Percentiles rank a stretch among this genome's conserved stretches.
Evolutionary conservation across 768 basidiomycete species (phyloP).

Genomic region (Lactarius sp.): DNA sequence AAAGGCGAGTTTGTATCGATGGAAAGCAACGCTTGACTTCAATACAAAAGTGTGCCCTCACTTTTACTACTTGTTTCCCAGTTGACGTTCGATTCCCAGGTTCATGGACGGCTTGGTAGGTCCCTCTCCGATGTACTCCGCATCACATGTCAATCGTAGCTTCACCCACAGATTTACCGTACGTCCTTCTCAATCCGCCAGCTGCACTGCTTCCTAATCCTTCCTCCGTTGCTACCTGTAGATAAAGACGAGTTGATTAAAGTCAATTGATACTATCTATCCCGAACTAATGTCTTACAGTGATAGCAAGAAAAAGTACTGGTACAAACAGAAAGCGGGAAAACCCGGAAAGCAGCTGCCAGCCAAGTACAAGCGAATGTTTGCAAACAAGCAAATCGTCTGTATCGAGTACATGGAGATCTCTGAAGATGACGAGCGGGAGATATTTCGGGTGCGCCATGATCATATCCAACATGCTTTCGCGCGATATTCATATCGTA

Average conservation of each 20-base stretch:
- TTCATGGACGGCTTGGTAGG: conserved; percentile 54
- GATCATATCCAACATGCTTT: background rate
- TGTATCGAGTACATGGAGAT: conserved; percentile 45
- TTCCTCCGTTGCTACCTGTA: conserved; percentile 19
- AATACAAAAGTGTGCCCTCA: conserved; percentile 47
- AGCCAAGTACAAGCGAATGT: conserved; percentile 34
- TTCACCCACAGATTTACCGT: conserved; percentile 15
- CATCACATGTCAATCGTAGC: background rate
- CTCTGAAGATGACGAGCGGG: conserved; percentile 30
- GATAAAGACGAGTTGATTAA: conserved; percentile 39
- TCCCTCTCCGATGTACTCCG: conserved; percentile 19
- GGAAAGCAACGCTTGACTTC: conserved; percentile 73
- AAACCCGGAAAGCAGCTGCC: conserved; percentile 33
- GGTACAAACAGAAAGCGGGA: conserved; percentile 31
- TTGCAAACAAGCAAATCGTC: conserved; percentile 43
- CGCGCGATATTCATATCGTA: background rate
- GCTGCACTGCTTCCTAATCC: background rate
- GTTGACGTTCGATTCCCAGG: conserved; percentile 31
- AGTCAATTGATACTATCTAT: no score
- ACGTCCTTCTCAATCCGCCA: background rate
- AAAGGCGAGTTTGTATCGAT: conserved; percentile 55
- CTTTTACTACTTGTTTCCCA: background rate
- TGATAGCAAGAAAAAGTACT: conserved; percentile 32
- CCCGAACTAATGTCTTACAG: background rate
- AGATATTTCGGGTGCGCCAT: conserved; percentile 32